Evolutionary conservation across 352 stramenopile species (phyloP).

Genomic region (Pythium aquatile): DNA sequence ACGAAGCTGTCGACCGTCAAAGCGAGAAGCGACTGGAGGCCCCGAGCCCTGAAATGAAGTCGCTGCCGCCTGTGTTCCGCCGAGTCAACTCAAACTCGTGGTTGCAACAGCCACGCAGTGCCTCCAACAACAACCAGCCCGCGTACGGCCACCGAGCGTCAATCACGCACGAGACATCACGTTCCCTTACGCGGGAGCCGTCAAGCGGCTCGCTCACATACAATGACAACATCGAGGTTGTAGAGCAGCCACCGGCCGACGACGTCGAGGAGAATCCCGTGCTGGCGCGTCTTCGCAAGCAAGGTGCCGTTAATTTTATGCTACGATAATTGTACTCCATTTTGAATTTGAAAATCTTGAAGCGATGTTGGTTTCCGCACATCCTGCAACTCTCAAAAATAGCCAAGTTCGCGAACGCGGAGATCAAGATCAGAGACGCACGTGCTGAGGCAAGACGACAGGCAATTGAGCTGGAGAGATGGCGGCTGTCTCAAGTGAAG

Average conservation of each 20-base stretch:
- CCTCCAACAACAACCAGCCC: constrained; percentile 3
- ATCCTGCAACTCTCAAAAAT: constrained; percentile 16
- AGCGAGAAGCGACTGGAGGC: constrained; percentile 8
- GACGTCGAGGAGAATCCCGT: constrained; percentile 68
- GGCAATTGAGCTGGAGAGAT: constrained; percentile 27
- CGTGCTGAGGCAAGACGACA: background rate
- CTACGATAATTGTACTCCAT: constrained; percentile 36
- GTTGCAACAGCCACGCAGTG: constrained; percentile 23
- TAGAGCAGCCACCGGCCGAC: constrained; percentile 22
- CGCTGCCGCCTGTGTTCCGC: constrained; percentile 20
- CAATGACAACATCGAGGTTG: constrained; percentile 4
- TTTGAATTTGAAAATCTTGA: background rate
- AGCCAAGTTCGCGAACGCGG: background rate
- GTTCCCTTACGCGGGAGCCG: constrained; percentile 4
- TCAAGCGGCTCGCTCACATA: background rate
- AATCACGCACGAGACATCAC: background rate
- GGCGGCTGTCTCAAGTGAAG: constrained; percentile 56
- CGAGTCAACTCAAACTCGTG: constrained; percentile 25
- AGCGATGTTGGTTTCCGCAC: constrained; percentile 7
- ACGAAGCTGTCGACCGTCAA: background rate
- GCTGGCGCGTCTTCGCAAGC: constrained; percentile 71
- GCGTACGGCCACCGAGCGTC: constrained; percentile 23
- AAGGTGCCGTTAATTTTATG: constrained; percentile 86
- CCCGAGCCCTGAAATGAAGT: constrained; percentile 21
- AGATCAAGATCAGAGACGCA: background rate